Conservation (phyloP, 768 basidiomycete species). For the Suillus luteus region DNA sequence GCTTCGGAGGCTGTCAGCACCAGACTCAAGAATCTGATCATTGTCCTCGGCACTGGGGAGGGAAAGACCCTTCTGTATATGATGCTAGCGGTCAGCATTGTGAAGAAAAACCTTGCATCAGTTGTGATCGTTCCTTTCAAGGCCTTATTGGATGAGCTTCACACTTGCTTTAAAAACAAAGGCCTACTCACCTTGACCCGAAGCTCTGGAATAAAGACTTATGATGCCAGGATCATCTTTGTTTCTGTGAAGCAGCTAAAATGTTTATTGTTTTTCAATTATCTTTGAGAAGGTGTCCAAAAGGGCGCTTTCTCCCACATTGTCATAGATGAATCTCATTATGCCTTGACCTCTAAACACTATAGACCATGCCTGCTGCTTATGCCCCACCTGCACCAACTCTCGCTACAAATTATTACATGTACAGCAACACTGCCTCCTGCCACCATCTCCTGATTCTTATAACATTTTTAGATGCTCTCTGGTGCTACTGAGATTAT, state of each 20-base stretch:
- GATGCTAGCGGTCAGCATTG: neutral
- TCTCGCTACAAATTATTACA: neutral
- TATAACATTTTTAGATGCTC: too few relatives aligned
- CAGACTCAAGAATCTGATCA: neutral
- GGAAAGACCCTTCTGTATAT: neutral
- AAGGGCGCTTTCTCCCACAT: neutral
- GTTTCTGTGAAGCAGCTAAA: neutral
- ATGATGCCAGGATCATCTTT: neutral
- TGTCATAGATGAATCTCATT: neutral
- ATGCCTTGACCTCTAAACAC: neutral
- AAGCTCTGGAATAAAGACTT: neutral
- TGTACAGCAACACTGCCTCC: neutral
- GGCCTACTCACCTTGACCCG: neutral
- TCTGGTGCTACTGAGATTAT: too few relatives aligned
- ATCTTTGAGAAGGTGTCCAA: neutral
- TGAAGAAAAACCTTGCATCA: neutral
- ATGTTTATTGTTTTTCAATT: neutral
- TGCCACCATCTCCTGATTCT: too few relatives aligned
- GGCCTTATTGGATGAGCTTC: neutral
- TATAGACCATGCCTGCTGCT: neutral
- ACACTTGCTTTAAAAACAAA: neutral
- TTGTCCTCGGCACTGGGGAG: neutral
- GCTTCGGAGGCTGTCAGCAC: neutral
- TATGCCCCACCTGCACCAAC: neutral
- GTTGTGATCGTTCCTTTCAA: neutral